Evolutionary conservation across 208 protist species (phyloP).

Genomic region (Leishmania arabica): DNA sequence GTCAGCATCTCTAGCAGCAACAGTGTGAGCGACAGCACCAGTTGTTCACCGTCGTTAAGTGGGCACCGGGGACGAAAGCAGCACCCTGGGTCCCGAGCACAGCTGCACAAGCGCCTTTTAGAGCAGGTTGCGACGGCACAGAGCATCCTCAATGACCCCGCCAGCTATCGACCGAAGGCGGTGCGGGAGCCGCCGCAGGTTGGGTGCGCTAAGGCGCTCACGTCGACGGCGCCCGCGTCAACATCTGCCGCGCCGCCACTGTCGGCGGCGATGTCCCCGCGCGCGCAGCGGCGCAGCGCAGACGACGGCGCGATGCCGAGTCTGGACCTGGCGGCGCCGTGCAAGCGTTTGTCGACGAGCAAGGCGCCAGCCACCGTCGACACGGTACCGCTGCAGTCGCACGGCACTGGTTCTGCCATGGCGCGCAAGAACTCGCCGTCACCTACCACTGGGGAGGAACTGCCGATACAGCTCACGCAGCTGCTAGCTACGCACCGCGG

Average conservation of each 20-base stretch:
- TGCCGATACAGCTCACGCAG: neutral
- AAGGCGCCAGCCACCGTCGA: neutral
- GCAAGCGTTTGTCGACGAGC: neutral
- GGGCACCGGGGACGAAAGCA: slow-evolving; percentile 11
- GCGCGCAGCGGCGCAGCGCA: neutral
- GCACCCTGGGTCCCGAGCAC: slow-evolving; percentile 2
- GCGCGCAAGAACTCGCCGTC: neutral
- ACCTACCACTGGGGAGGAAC: neutral
- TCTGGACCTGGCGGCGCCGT: neutral
- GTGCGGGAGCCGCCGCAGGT: neutral
- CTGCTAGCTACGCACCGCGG: neutral
- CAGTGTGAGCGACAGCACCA: slow-evolving; percentile 3
- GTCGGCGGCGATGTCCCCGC: neutral
- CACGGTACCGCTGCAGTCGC: neutral
- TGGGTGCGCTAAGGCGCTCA: neutral
- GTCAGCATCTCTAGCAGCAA: slow-evolving; percentile 5
- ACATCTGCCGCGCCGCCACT: neutral
- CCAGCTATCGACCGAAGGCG: slow-evolving; percentile 16
- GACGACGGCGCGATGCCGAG: neutral
- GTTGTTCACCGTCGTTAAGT: neutral
- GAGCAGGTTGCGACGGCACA: slow-evolving; percentile 28
- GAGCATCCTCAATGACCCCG: slow-evolving; percentile 23
- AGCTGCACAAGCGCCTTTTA: slow-evolving; percentile 20
- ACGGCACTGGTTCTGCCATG: neutral
- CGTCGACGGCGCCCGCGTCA: slow-evolving; percentile 7